Base-by-base conservation (phyloP, 2,329 filamentous ascomycete species). In the Pyrenochaeta sp. region DNA sequence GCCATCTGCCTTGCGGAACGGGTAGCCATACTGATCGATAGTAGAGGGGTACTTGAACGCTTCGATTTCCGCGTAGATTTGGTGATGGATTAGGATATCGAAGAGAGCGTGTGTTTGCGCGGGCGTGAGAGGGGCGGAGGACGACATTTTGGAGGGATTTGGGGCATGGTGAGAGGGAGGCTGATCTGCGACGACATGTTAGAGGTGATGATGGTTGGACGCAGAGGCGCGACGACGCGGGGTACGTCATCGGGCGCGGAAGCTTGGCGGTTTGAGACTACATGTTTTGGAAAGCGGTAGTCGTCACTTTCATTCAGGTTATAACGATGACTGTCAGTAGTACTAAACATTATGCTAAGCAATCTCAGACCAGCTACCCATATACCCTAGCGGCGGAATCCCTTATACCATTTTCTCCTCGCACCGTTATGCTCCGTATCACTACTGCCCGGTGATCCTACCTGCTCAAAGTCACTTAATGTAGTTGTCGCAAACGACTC, bases 21-120 rank as follows among this genome's bases (percentile, higher is more conserved):
- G 91, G 61, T 85, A 87, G 13, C 91, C 91, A 79, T 92, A 93
- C 24, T 82, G 76, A 57, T 84, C 81, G 58, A 93, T 89, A 28
- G 88, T 85, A 2, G 82, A 79, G 0, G 90, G 85, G 37, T 83
- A 77, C 68, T 89, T 91, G 82, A 93, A 92, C 59, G 83, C 84
- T 71, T 90, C 85, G 59, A 92, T 90, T 76, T 95, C 91, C 12
- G 84, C 76, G 75, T 86, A 85, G 40, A 83, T 81, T 66, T 85
- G 81, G 72, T 82, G 78, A 69, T 85, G 84, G 54, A 81, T 83
- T 37, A 86, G 72, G 64, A 86, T 80, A 66, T 86, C 84, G 69
- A 85, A 82, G 43, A 86, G 78, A 44, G 84, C 83, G 58, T 82
- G 79, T 19, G 78, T 77, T 67, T 84, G 82, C 53, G 74, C 72